Evolutionary conservation across 371 early-diverging fungal species (phyloP), one percentile per base, ranked within the genome.

Genomic region (Mucor velutinosus): DNA sequence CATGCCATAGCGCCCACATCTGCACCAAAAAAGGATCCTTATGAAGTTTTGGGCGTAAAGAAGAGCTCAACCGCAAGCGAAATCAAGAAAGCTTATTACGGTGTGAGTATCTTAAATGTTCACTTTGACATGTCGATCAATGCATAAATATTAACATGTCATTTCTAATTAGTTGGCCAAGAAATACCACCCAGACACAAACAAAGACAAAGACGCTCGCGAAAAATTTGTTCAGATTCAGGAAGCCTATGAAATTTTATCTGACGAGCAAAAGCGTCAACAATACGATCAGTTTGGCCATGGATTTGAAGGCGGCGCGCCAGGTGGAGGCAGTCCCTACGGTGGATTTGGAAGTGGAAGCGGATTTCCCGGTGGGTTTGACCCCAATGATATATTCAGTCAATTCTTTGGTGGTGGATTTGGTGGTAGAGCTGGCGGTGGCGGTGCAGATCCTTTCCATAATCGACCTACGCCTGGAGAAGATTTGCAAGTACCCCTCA

Each of bases 171-270:
- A 93, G 89, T 81, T 95, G 51, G 98, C 97, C 17, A 95, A 96
- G 73, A 89, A 96, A 78, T 96, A 92, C 77, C 98, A 98, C 73
- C 98, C 98, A 1, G 98, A 97, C 77, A 95, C 96, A 17, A 96
- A 95, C 87, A 96, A 92, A 75, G 94, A 92, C 35, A 81, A 88
- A 37, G 84, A 82, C 1, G 95, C 97, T 21, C 92, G 95, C 60
- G 97, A 96, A 69, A 94, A 94, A 78, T 98, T 98, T 83, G 85
- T 94, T 6, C 92, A 98, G 80, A 92, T 98, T 64, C 97, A 98
- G 77, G 92, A 95, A 70, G 97, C 98, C 1, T 98, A 98, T 75
- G 96, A 97, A 82, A 91, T 95, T 53, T 74, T 97, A n/a, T 93
- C 93, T 2, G 96, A 97, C 66, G 93, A 93, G 39, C 74, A 87